Evolutionary conservation across 2,329 filamentous ascomycete genomes (phyloP).

Genomic region (Colletotrichum sp.): DNA sequence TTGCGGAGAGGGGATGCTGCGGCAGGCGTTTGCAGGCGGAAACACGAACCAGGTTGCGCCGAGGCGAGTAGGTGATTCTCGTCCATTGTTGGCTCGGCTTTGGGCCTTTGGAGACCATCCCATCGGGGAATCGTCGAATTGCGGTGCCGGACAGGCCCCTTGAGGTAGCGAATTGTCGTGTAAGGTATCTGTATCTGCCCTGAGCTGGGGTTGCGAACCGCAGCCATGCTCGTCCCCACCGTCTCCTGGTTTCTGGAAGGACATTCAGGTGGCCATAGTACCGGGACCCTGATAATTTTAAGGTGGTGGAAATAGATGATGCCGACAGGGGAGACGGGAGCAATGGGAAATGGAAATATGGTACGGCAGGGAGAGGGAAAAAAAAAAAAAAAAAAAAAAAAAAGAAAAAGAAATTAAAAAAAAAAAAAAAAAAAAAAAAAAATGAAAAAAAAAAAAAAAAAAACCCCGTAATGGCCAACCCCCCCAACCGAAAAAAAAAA

Average conservation of each 20-base stretch:
- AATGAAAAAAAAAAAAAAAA: no score
- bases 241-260: constrained; percentile 14
- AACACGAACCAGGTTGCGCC: not conserved
- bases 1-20: constrained; percentile 1
- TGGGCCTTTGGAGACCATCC: not conserved
- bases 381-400: no score
- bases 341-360: constrained; percentile 6
- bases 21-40: not conserved
- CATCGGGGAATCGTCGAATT: not conserved
- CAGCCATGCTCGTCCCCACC: not conserved
- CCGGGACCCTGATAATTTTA: constrained; percentile 21
- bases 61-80: constrained; percentile 1
- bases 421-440: no score
- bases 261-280: constrained; percentile 21
- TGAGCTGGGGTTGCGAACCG: not conserved
- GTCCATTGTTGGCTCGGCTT: constrained; percentile 11
- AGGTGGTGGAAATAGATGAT: constrained; percentile 18
- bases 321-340: not conserved
- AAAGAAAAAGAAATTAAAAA: no score
- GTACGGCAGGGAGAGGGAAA: not conserved
- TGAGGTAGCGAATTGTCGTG: not conserved
- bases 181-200: not conserved
- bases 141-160: constrained; percentile 2
- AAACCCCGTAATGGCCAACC: no score
- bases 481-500: no score